Evolutionary conservation across 2,329 filamentous ascomycete species (phyloP).

Genomic region (Penicillium griseofulvum): DNA sequence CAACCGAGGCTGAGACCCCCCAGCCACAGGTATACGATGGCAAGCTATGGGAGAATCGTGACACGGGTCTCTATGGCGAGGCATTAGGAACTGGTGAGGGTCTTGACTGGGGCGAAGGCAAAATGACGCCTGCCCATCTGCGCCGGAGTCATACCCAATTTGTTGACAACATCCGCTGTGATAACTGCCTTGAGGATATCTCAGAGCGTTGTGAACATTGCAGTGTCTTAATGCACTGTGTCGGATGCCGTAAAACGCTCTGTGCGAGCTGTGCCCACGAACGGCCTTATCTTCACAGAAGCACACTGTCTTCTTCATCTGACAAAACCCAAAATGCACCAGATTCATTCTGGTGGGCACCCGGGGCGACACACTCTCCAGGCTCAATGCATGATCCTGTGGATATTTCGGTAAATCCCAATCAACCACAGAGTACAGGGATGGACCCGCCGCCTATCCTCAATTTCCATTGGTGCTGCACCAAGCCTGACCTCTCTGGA

Average conservation of each 20-base stretch:
- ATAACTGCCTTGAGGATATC: constrained; percentile 54
- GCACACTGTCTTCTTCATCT: constrained; percentile 6
- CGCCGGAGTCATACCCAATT: constrained; percentile 54
- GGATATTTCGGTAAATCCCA: constrained; percentile 14
- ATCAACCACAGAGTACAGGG: constrained; percentile 26
- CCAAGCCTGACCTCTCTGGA: constrained; percentile 59
- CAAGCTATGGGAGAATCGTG: constrained; percentile 56
- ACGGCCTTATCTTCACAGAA: constrained; percentile 45
- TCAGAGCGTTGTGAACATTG: constrained; percentile 59
- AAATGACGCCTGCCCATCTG: constrained; percentile 54
- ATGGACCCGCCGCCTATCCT: constrained; percentile 45
- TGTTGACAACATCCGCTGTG: constrained; percentile 53
- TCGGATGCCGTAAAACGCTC: constrained; percentile 59
- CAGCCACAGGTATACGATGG: constrained; percentile 45
- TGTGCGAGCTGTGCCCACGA: constrained; percentile 61
- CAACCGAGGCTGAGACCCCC: constrained; percentile 29
- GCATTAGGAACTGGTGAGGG: constrained; percentile 52
- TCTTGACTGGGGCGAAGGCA: constrained; percentile 50
- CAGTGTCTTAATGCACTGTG: constrained; percentile 61
- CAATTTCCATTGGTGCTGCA: constrained; percentile 60
- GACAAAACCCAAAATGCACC: constrained; percentile 12
- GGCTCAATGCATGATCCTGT: constrained; percentile 58
- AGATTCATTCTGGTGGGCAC: constrained; percentile 59
- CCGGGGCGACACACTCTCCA: constrained; percentile 54
- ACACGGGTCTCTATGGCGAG: constrained; percentile 56